A percentile compares a stretch with the other conserved stretches of the same genome.
These are phyloP conservation scores for Agrocybe praecox DNA, from an alignment of 768 basidiomycete species.

Conservation along the genomic window DNA sequence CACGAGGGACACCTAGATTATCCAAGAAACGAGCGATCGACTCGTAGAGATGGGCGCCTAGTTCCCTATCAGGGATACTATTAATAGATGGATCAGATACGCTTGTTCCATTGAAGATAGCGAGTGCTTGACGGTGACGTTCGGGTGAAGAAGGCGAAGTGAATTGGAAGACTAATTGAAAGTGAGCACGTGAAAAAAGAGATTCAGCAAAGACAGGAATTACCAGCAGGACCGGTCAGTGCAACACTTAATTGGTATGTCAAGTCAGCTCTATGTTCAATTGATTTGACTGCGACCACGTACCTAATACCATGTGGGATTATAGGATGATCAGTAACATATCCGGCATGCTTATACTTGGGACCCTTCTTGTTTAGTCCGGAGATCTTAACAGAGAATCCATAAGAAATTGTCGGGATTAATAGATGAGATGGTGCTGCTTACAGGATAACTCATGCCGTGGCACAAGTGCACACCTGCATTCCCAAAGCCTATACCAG, in stretches of 20 bases:
- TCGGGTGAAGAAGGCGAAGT: slow-evolving; percentile 93
- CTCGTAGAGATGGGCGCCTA: slow-evolving; percentile 81
- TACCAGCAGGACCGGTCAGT: slow-evolving; percentile 84
- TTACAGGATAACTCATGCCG: slow-evolving; percentile 85
- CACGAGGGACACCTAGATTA: slow-evolving; percentile 81
- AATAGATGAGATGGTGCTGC: slow-evolving; percentile 21
- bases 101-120: slow-evolving; percentile 74
- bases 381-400: slow-evolving; percentile 60
- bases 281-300: neutral
- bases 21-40: slow-evolving; percentile 89
- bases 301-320: slow-evolving; percentile 92
- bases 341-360: slow-evolving; percentile 90
- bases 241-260: slow-evolving; percentile 58
- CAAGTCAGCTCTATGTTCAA: neutral
- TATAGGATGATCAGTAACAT: slow-evolving; percentile 82
- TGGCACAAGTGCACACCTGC: slow-evolving; percentile 92
- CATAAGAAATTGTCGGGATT: neutral
- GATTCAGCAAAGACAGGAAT: slow-evolving; percentile 13
- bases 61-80: slow-evolving; percentile 74
- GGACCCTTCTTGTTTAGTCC: slow-evolving; percentile 94
- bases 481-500: slow-evolving; percentile 94
- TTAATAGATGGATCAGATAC: slow-evolving; percentile 70
- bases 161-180: slow-evolving; percentile 79
- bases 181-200: neutral
- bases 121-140: slow-evolving; percentile 86